phyloP scores from a whole-genome alignment of 176 grass and related monocot genomes.

The Zea luxurians region DNA sequence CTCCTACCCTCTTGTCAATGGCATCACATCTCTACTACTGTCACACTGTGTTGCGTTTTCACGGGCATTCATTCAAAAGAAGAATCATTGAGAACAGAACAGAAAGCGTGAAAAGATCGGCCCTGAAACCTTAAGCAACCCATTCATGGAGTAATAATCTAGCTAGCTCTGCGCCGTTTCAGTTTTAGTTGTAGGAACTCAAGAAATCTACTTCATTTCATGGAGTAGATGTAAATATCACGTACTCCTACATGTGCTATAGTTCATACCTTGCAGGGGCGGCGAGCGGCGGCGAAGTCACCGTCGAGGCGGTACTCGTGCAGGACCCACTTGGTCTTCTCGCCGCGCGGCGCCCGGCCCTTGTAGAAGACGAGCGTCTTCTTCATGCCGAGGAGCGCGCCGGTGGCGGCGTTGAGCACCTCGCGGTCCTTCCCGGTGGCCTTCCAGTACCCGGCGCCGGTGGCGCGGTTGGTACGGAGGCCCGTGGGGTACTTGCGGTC shows the following conservation, averaged over 20 bases:
- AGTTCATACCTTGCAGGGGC: slow-evolving; percentile 56
- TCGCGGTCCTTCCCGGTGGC: slow-evolving; percentile 95
- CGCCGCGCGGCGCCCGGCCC: slow-evolving; percentile 75
- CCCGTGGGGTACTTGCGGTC: slow-evolving; percentile 97
- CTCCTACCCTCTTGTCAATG: slow-evolving; percentile 2
- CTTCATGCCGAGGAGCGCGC: slow-evolving; percentile 84
- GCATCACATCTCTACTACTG: slow-evolving; percentile 1
- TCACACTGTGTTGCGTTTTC: slow-evolving; percentile 21
- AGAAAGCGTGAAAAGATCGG: neutral
- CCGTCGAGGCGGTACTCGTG: slow-evolving; percentile 98
- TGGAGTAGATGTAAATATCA: no score
- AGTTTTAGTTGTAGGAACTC: neutral
- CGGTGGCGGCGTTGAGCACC: slow-evolving; percentile 63
- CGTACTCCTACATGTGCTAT: neutral
- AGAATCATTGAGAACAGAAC: neutral
- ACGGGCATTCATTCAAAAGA: neutral
- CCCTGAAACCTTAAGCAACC: neutral
- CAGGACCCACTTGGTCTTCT: slow-evolving; percentile 99
- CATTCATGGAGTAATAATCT: neutral
- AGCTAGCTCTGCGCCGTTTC: neutral
- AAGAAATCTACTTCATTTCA: no score
- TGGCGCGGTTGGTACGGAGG: slow-evolving; percentile 89
- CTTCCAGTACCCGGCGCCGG: slow-evolving; percentile 93
- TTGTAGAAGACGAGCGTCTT: slow-evolving; percentile 99
- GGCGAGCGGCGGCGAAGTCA: slow-evolving; percentile 63